Base-by-base conservation (phyloP, 2,329 filamentous ascomycete genomes). In the Thelonectria rubi region DNA sequence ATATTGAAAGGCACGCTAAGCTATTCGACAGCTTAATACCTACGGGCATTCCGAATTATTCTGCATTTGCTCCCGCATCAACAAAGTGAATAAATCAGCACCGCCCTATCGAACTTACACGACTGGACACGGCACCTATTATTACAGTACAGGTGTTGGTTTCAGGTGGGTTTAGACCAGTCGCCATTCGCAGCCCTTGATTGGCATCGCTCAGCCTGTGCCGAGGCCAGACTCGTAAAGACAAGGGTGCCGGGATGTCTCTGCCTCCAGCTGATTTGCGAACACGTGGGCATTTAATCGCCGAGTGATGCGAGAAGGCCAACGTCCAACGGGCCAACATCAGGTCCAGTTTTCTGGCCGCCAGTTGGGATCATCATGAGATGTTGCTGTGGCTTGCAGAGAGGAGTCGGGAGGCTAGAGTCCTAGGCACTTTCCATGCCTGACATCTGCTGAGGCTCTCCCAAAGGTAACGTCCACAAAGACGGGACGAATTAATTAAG, bases 101-200 rank as follows among this genome's bases (percentile, higher is more conserved):
- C 10, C 26, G 26, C 26, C 26, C 26, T 30, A 30, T 30, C 34
- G 15, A 37, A 37, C 11, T 37, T 10, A 37, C 34, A 37, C 15
- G 34, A 37, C 34, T 7, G 12, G 11, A 37, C 11, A 37, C 15
- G 34, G 34, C 26, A 30, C 26, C 26, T 30, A 30, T 30, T 30
- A 30, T 30, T 47, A 8, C 14, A 21, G 20, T 47, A 11, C 32
- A 7, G 46, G 5, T 14, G 12, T 37, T 14, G 32, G 55, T 57
- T 50, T 57, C 55, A 57, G 55, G 55, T 57, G 17, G 21, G 40
- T 57, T 47, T 57, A 47, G 50, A 57, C 50, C 55, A 6, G 47
- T 37, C 17, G 15, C 47, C 54, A n/a, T 43, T 21, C 15, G 26
- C 15, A 18, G 12, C 18, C 26, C 10, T 39, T 12, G 43, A 37